Conservation (phyloP, 2,329 filamentous ascomycete species). For the Aspergillaceae sp. region DNA sequence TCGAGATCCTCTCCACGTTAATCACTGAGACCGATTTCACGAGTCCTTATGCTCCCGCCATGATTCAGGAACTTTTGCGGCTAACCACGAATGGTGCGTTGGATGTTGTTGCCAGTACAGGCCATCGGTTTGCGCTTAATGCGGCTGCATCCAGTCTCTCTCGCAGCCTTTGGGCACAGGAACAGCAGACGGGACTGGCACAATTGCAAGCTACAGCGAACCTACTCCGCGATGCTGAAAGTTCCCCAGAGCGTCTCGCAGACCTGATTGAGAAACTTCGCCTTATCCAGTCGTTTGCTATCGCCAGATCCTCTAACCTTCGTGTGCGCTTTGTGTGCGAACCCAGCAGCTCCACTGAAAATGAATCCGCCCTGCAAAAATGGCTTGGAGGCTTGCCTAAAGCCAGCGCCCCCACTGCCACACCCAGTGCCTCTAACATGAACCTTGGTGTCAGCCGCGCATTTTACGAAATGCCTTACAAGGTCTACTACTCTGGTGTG, state of each 20-base stretch:
- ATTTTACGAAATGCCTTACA: conserved; percentile 91
- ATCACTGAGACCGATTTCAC: conserved; percentile 86
- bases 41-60: conserved; percentile 66
- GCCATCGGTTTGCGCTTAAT: conserved; percentile 76
- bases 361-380: conserved; percentile 59
- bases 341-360: conserved; percentile 58
- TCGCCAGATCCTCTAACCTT: conserved; percentile 58
- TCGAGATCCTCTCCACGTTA: conserved; percentile 70
- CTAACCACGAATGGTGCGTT: conserved; percentile 81
- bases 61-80: conserved; percentile 79
- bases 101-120: conserved; percentile 82
- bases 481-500: conserved; percentile 88
- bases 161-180: conserved; percentile 59
- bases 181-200: conserved; percentile 82
- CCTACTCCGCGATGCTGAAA: conserved; percentile 59
- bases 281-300: conserved; percentile 68
- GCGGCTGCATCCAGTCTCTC: conserved; percentile 76
- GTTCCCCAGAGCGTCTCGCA: conserved; percentile 58
- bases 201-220: conserved; percentile 78
- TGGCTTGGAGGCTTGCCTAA: conserved; percentile 60
- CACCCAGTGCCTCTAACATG: conserved; percentile 17
- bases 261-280: conserved; percentile 78
- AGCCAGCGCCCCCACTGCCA: conserved; percentile 29
- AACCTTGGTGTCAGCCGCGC: conserved; percentile 51
- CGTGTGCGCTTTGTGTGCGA: conserved; percentile 84